These are phyloP conservation scores for Abelmoschus esculentus DNA, from an alignment of 345 rosid species.

Conservation along the genomic window DNA sequence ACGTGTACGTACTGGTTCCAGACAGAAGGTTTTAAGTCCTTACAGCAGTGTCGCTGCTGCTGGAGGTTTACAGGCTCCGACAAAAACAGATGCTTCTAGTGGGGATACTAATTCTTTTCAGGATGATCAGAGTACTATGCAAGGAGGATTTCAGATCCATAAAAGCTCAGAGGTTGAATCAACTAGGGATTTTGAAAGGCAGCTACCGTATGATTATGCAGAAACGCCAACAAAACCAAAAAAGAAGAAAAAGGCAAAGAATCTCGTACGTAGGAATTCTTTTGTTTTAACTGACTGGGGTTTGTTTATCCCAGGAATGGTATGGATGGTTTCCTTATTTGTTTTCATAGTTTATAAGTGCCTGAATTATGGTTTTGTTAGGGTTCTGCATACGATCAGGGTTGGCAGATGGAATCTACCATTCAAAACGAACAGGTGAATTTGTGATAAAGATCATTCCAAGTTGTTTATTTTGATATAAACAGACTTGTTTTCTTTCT, in stretches of 20 bases:
- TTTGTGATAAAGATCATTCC: not conserved
- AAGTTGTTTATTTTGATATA: not conserved
- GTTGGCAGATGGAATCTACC: constrained; percentile 67
- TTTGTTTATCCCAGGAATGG: constrained; percentile 8
- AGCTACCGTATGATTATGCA: constrained; percentile 54
- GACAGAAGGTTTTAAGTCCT: constrained; percentile 70
- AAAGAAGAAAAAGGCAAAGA: constrained; percentile 79
- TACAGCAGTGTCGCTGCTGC: constrained; percentile 46
- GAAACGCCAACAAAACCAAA: constrained; percentile 77
- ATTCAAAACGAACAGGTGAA: constrained; percentile 67
- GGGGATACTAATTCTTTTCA: constrained; percentile 94
- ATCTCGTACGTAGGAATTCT: constrained; percentile 38
- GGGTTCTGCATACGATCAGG: constrained; percentile 75
- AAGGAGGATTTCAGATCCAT: constrained; percentile 61
- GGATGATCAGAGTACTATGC: constrained; percentile 83
- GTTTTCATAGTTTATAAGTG: constrained; percentile 14
- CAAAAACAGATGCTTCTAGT: constrained; percentile 86
- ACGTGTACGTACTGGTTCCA: constrained; percentile 80
- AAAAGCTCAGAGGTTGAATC: constrained; percentile 85
- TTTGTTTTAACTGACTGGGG: constrained; percentile 14
- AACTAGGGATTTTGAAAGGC: constrained; percentile 57
- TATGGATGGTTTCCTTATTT: constrained; percentile 8
- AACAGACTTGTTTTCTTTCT: not conserved
- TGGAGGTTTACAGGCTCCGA: constrained; percentile 41
- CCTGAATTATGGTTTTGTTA: constrained; percentile 32